Evolutionary conservation across 768 basidiomycete species (phyloP).

Genomic region (Tylopilus felleus): DNA sequence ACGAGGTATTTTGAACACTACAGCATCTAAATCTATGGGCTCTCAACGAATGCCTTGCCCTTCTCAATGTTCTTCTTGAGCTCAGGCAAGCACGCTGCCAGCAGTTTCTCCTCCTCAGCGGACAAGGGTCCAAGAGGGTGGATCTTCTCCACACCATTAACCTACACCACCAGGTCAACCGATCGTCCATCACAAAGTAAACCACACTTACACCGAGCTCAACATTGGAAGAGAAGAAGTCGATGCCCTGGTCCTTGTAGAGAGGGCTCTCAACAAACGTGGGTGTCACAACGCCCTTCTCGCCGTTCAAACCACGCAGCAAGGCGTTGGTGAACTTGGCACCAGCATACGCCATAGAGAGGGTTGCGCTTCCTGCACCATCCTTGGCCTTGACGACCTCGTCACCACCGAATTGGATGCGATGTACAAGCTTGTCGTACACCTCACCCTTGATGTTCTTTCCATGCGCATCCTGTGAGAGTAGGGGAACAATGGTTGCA

Average conservation of each 20-base stretch:
- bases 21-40: constrained; percentile 25
- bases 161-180: constrained; percentile 36
- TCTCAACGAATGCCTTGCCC: constrained; percentile 75
- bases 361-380: constrained; percentile 70
- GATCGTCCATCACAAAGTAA: neutral
- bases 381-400: constrained; percentile 99
- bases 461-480: constrained; percentile 76
- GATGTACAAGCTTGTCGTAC: constrained; percentile 77
- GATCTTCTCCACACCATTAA: constrained; percentile 91
- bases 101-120: constrained; percentile 77
- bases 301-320: constrained; percentile 61
- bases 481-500: constrained; percentile 94
- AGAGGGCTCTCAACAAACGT: constrained; percentile 89
- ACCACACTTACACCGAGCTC: constrained; percentile 76
- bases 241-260: constrained; percentile 79
- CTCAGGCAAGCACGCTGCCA: constrained; percentile 86
- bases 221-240: constrained; percentile 93
- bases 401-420: constrained; percentile 97
- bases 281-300: constrained; percentile 69
- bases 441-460: constrained; percentile 71
- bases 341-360: constrained; percentile 77
- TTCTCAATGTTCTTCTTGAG: constrained; percentile 98
- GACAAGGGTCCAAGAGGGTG: constrained; percentile 77
- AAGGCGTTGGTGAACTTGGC: constrained; percentile 64
- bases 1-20: constrained; percentile 21